Conservation (phyloP, 176 grass and related monocot species). For the Canna indica region DNA sequence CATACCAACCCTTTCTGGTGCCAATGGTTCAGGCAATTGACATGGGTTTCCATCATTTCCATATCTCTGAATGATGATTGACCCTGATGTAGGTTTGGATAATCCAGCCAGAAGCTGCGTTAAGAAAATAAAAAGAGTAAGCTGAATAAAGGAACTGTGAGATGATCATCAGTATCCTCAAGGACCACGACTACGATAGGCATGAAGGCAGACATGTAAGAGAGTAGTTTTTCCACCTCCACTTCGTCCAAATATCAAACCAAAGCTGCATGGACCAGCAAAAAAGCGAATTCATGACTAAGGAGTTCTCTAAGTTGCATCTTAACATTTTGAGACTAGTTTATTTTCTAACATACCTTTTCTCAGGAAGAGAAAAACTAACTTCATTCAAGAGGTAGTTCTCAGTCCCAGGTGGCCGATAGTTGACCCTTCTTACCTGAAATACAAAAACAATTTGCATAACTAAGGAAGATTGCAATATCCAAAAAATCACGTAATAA, state of each 20-base stretch:
- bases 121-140: neutral
- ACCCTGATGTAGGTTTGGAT: slow-evolving; percentile 50
- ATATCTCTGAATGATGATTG: slow-evolving; percentile 55
- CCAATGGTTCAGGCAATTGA: slow-evolving; percentile 35
- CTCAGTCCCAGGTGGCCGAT: slow-evolving; percentile 64
- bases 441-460: slow-evolving; percentile 31
- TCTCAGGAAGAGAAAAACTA: slow-evolving; percentile 54
- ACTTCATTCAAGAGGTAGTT: slow-evolving; percentile 56
- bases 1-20: slow-evolving; percentile 62
- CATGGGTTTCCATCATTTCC: slow-evolving; percentile 36
- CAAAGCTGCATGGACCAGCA: slow-evolving; percentile 50
- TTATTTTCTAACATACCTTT: slow-evolving; percentile 31
- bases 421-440: slow-evolving; percentile 67
- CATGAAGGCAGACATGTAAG: slow-evolving; percentile 49
- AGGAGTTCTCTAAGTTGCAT: neutral
- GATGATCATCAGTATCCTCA: neutral
- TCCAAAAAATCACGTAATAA: slow-evolving; percentile 6
- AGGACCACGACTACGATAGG: neutral
- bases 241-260: slow-evolving; percentile 83
- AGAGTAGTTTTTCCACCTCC: slow-evolving; percentile 89
- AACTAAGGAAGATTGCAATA: neutral
- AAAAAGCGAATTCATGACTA: slow-evolving; percentile 4
- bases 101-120: slow-evolving; percentile 70
- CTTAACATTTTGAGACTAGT: neutral
- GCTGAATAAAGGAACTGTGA: neutral